These are phyloP conservation scores for Pleurotus pulmonarius DNA, from an alignment of 768 basidiomycete genomes.

Conservation along the genomic window DNA sequence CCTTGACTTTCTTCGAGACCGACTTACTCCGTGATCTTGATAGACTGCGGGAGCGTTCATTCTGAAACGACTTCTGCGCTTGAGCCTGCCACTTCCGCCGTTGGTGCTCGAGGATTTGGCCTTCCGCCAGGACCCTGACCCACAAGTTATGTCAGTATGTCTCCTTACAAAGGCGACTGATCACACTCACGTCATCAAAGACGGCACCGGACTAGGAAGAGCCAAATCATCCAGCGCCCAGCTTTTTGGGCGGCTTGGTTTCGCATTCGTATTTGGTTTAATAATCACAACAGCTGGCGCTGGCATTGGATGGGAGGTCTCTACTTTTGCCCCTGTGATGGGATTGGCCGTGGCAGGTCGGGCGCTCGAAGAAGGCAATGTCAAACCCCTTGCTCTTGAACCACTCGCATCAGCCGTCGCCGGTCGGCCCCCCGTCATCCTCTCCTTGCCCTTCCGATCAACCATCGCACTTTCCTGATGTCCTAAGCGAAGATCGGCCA, in stretches of 20 bases:
- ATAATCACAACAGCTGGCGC: too few species aligned
- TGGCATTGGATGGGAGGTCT: too few species aligned
- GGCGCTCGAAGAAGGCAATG: neutral
- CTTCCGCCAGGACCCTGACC: slow-evolving; percentile 64
- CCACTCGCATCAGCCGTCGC: neutral
- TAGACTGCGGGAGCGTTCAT: slow-evolving; percentile 56
- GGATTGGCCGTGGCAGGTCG: neutral
- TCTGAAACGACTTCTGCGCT: slow-evolving; percentile 61
- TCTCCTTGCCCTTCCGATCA: slow-evolving; percentile 1
- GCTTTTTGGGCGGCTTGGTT: slow-evolving; percentile 47
- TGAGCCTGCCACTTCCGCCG: slow-evolving; percentile 65
- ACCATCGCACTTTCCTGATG: neutral
- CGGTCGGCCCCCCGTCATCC: neutral
- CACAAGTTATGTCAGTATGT: neutral
- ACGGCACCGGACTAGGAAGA: slow-evolving; percentile 55
- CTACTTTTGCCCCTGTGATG: neutral
- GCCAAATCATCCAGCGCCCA: slow-evolving; percentile 60
- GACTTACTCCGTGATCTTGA: slow-evolving; percentile 65
- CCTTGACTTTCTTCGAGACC: slow-evolving; percentile 32
- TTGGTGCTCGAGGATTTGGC: slow-evolving; percentile 55
- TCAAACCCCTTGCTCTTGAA: slow-evolving; percentile 2
- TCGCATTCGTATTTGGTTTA: neutral
- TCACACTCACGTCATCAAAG: slow-evolving; percentile 43
- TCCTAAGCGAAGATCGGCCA: slow-evolving; percentile 29
- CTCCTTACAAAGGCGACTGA: slow-evolving; percentile 1